A percentile compares a stretch with the other conserved stretches of the same genome.
These are phyloP conservation scores for Scleromitrula shiraiana DNA, from an alignment of 2,329 filamentous ascomycete species.

Conservation along the genomic window DNA sequence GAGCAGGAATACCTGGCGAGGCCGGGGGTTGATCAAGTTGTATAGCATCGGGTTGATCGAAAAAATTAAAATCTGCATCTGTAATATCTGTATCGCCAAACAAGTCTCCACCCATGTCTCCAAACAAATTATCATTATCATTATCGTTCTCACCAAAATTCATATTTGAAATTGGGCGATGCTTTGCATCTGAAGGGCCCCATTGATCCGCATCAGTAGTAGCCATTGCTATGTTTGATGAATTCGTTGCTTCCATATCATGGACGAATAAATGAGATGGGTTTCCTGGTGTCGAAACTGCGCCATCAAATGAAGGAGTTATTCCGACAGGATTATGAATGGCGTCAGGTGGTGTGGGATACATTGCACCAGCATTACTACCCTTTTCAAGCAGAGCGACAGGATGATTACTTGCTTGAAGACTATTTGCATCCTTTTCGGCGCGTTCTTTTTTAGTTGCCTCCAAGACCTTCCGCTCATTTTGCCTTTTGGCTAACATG, in stretches of 20 bases:
- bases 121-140: slow-evolving; percentile 48
- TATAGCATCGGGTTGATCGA: slow-evolving; percentile 50
- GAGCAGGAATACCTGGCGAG: neutral
- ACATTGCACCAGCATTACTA: slow-evolving; percentile 49
- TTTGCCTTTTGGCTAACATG: slow-evolving; percentile 39
- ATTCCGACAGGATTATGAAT: slow-evolving; percentile 45
- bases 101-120: slow-evolving; percentile 59
- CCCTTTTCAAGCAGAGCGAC: slow-evolving; percentile 43
- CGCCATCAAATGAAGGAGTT: slow-evolving; percentile 49
- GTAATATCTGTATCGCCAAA: slow-evolving; percentile 61
- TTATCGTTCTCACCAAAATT: slow-evolving; percentile 24
- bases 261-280: slow-evolving; percentile 28
- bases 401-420: slow-evolving; percentile 42
- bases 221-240: slow-evolving; percentile 8
- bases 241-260: slow-evolving; percentile 30
- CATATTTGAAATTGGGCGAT: slow-evolving; percentile 15
- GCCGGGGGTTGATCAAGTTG: slow-evolving; percentile 13
- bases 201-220: slow-evolving; percentile 25
- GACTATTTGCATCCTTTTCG: slow-evolving; percentile 36
- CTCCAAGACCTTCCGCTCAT: slow-evolving; percentile 39
- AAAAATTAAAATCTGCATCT: slow-evolving; percentile 78
- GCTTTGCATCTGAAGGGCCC: slow-evolving; percentile 22
- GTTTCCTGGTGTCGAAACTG: slow-evolving; percentile 48
- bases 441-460: slow-evolving; percentile 34
- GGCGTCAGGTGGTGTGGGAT: slow-evolving; percentile 64